Conservation (phyloP, 2,329 filamentous ascomycete genomes). For the Cladobotryum mycophilum region DNA sequence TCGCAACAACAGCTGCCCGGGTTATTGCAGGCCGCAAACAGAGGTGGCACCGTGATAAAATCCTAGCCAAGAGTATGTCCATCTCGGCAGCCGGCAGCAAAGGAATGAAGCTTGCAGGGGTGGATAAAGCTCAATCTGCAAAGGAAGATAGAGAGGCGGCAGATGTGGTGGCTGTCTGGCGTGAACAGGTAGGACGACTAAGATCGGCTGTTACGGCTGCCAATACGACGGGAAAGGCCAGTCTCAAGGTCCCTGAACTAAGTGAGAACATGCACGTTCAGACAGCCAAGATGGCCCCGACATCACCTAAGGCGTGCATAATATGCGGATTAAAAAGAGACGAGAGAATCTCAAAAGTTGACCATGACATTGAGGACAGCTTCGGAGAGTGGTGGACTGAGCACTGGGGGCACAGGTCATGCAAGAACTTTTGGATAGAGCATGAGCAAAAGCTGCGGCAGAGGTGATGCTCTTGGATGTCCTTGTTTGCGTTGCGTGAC, state of each 20-base stretch:
- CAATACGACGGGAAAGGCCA: slow-evolving; percentile 50
- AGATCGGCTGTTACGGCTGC: slow-evolving; percentile 64
- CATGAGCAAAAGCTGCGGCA: slow-evolving; percentile 66
- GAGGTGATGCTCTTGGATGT: slow-evolving; percentile 37
- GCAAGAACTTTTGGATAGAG: slow-evolving; percentile 78
- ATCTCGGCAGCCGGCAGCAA: slow-evolving; percentile 72
- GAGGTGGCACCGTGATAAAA: slow-evolving; percentile 85
- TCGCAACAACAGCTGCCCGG: slow-evolving; percentile 65
- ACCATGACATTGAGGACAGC: slow-evolving; percentile 74
- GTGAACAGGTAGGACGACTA: slow-evolving; percentile 66
- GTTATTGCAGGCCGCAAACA: slow-evolving; percentile 78
- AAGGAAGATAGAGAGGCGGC: slow-evolving; percentile 81
- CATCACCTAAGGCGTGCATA: slow-evolving; percentile 68
- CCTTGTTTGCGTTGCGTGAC: not conserved
- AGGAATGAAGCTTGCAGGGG: slow-evolving; percentile 84
- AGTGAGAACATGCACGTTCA: slow-evolving; percentile 62
- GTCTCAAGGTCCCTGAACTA: slow-evolving; percentile 62
- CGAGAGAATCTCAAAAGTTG: slow-evolving; percentile 71
- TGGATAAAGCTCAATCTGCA: slow-evolving; percentile 76
- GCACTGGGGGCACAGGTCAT: slow-evolving; percentile 75
- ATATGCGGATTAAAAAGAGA: slow-evolving; percentile 85
- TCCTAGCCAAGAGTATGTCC: slow-evolving; percentile 79
- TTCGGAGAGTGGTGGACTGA: slow-evolving; percentile 98
- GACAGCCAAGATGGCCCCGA: slow-evolving; percentile 65
- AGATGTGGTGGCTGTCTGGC: slow-evolving; percentile 72